Evolutionary conservation across 2,329 filamentous ascomycete species (phyloP), one percentile per base, ranked within the genome.

Genomic region (Graphiopsis chlorocephala): DNA sequence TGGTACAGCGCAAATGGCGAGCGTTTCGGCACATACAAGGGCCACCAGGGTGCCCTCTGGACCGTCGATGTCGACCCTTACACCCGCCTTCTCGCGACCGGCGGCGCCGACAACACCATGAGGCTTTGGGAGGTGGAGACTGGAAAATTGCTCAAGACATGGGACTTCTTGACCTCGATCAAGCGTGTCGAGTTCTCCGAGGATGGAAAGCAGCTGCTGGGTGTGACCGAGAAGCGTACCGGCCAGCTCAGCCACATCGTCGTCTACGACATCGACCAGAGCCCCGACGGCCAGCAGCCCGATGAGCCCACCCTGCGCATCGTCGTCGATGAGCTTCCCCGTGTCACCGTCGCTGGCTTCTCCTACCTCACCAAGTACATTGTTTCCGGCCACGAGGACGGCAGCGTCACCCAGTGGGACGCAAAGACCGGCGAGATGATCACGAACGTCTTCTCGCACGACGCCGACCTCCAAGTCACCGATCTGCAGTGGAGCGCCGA

Each of bases 1-100:
- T 99, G 95, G 95, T 98, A 88, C 82, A 90, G 93, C 70, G 93
- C 96, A 83, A 99, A 99, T 81, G 95, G 95, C 82, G 95, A 99
- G 85, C 91, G 95, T 75, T 86, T 98, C 75, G 95, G 95, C 75
- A 95, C 94, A 73, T 99, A 98, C 84, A 89, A 92, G 78, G 95
- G 95, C 79, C 95, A 99, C 82, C 90, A 96, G 80, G 95, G 95
- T 82, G 94, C 95, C 74, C 91, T 99, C 83, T 99, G 95, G 95
- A 97, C 95, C 68, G 91, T 99, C 80, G 95, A 99, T 78, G 90
- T 97, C 76, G 92, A 97, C 82, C 93, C 94, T 70, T 93, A 93
- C 74, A 91, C 90, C 69, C 92, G 91, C 74, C 87, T 99, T 76
- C 89, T 98, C 77, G 95, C 94, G 76, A 96, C 92, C 67, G 95